These are phyloP conservation scores for Neurospora crassa DNA, from an alignment of 2,329 filamentous ascomycete genomes.

Conservation along the genomic window DNA sequence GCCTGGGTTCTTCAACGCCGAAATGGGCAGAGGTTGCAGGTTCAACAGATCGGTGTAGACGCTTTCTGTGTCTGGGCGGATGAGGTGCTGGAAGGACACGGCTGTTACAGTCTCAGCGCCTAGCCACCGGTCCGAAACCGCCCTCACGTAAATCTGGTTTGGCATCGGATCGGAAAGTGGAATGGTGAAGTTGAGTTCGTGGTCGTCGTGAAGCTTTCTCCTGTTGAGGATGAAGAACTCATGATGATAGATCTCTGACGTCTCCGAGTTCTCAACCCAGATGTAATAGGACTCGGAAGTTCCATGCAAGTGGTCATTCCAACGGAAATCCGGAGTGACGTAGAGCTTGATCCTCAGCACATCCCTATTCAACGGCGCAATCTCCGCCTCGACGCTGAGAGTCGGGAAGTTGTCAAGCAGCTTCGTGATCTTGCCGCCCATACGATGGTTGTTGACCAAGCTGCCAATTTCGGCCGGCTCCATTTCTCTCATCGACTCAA, in stretches of 20 bases:
- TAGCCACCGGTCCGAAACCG: conserved; percentile 91
- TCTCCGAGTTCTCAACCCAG: conserved; percentile 98
- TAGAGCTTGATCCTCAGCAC: conserved; percentile 84
- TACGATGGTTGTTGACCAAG: conserved; percentile 81
- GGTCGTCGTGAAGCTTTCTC: conserved; percentile 87
- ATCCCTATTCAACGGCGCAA: conserved; percentile 89
- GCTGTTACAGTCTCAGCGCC: conserved; percentile 93
- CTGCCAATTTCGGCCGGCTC: conserved; percentile 81
- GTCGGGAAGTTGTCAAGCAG: conserved; percentile 89
- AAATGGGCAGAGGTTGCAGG: conserved; percentile 79
- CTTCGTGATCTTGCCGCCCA: conserved; percentile 72
- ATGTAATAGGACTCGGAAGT: conserved; percentile 96
- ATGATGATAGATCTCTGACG: conserved; percentile 93
- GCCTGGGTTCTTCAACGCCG: conserved; percentile 75
- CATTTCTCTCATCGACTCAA: conserved; percentile 88
- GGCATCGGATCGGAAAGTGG: conserved; percentile 87
- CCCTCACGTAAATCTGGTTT: conserved; percentile 90
- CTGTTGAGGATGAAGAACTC: conserved; percentile 92
- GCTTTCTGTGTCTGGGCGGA: conserved; percentile 93
- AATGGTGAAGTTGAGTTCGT: conserved; percentile 96
- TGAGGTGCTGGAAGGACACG: conserved; percentile 95
- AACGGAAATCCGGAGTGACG: conserved; percentile 81
- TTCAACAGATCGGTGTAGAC: conserved; percentile 92
- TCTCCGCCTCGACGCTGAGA: conserved; percentile 81
- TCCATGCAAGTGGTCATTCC: conserved; percentile 91